Evolutionary conservation across 805 yeast genomes (phyloP).

Genomic region (Sugiyamaella boreocaroliniensis): DNA sequence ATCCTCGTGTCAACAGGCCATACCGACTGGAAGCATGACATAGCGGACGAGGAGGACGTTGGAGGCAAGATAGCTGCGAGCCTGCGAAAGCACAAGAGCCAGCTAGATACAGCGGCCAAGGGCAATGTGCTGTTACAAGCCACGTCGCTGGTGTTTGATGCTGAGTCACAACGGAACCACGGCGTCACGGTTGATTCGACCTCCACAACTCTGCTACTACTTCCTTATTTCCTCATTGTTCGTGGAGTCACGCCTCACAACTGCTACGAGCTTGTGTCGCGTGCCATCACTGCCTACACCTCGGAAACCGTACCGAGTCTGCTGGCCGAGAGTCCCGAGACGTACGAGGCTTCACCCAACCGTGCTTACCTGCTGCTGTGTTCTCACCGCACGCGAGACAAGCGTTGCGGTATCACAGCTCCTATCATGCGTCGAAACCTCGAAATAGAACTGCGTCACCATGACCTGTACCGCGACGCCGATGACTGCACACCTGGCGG

Average conservation of each 20-base stretch:
- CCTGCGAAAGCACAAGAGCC: background rate
- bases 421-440: conserved; percentile 80
- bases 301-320: conserved; percentile 17
- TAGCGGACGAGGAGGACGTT: conserved; percentile 38
- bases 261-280: conserved; percentile 34
- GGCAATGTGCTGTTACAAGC: conserved; percentile 46
- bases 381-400: conserved; percentile 87
- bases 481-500: conserved; percentile 75
- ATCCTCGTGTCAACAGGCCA: conserved; percentile 78
- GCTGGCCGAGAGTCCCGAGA: background rate
- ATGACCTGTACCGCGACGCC: conserved; percentile 65
- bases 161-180: conserved; percentile 28
- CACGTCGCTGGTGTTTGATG: conserved; percentile 44
- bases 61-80: conserved; percentile 5
- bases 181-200: conserved; percentile 25
- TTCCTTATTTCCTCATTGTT: conserved; percentile 74
- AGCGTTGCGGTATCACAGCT: conserved; percentile 89
- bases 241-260: conserved; percentile 41
- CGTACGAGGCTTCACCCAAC: conserved; percentile 35
- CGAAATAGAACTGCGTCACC: conserved; percentile 62
- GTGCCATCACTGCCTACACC: background rate
- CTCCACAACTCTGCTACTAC: conserved; percentile 53
- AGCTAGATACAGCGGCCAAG: conserved; percentile 12
- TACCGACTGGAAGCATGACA: conserved; percentile 77
- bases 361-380: conserved; percentile 56